Percentiles rank a stretch among this genome's conserved stretches.
These are phyloP conservation scores for Discostella stelligeroides DNA, from an alignment of 108 stramenopile genomes.

Conservation along the genomic window DNA sequence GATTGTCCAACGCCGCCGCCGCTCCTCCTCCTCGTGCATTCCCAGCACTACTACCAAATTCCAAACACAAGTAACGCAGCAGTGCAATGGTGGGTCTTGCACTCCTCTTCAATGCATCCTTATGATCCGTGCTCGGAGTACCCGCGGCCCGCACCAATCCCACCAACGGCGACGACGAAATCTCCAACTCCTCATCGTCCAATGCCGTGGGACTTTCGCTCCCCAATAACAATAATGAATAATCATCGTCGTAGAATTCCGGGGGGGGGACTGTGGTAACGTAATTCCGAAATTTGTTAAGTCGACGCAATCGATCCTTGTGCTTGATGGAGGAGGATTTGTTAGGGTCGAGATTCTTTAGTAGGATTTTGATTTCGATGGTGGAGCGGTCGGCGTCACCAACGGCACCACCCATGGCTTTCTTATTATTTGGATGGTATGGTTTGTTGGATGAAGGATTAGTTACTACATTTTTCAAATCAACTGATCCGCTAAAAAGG, in stretches of 20 bases:
- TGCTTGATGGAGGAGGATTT: constrained; percentile 64
- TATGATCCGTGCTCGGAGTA: constrained; percentile 65
- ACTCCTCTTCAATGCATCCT: constrained; percentile 72
- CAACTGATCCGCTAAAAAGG: too few relatives aligned
- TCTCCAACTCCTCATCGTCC: constrained; percentile 61
- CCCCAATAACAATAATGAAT: constrained; percentile 75
- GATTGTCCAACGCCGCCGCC: not conserved
- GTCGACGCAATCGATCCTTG: constrained; percentile 84
- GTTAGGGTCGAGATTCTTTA: constrained; percentile 75
- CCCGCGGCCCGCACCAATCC: constrained; percentile 82
- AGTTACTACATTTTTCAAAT: too few relatives aligned
- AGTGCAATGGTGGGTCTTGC: constrained; percentile 77
- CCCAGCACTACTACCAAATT: constrained; percentile 42
- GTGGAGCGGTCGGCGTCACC: constrained; percentile 61
- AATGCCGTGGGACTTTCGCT: constrained; percentile 62
- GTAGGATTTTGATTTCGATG: constrained; percentile 67
- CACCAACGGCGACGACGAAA: constrained; percentile 49
- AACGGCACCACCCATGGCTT: too few relatives aligned
- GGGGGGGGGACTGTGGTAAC: constrained; percentile 63
- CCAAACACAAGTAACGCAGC: constrained; percentile 74
- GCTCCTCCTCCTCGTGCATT: not conserved
- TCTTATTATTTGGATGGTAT: too few relatives aligned
- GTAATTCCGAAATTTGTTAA: constrained; percentile 84
- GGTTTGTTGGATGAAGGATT: too few relatives aligned
- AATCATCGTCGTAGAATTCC: constrained; percentile 91